Base-by-base conservation (phyloP, 2,329 filamentous ascomycete species). In the Aspergillus quadrilineatus region DNA sequence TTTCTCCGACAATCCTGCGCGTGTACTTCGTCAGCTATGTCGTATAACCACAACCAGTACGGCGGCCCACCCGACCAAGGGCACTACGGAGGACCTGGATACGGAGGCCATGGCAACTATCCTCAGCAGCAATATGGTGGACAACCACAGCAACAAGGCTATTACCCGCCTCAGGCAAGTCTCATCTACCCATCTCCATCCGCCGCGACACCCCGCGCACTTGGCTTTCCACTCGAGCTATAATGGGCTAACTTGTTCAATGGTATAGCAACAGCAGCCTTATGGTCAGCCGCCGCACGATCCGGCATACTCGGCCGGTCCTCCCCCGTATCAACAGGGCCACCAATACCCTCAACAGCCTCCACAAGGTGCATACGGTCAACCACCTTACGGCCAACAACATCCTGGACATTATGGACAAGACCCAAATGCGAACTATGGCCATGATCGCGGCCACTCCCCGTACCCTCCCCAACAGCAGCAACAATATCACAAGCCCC, bases 401-500 rank as follows among this genome's bases (percentile, higher is more conserved):
- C 63, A 63, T 42, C 59, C 62, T 7, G 60, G 57, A 5, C 63
- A 62, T 9, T 67, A 70, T 42, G 64, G 60, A 6, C 62, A 67
- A 48, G 60, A 60, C 26, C 60, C 52, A 6, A 65, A 65, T 29
- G 43, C 59, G 37, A 53, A 53, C 6, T 65, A 67, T 51, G 61
- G 61, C 1, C 61, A 67, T 29, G 66, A 66, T 22, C 65, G 64
- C 22, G 65, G 63, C 34, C 67, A 69, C 42, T 64, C 68, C 5
- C 62, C 65, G 5, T 68, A 69, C 49, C 67, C 65, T 15, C 65
- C 65, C 37, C 67, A 68, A 46, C 61, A 61, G 37, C 65, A 61
- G 37, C 65, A 61, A 34, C 65, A 61, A 30, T 58, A 59, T 30
- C 60, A 54, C 6, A 59, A 65, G 50, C 50, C 50, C 10, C 50